phyloP scores from a whole-genome alignment of 202 grass and related monocot genomes.

The Setaria viridis region DNA sequence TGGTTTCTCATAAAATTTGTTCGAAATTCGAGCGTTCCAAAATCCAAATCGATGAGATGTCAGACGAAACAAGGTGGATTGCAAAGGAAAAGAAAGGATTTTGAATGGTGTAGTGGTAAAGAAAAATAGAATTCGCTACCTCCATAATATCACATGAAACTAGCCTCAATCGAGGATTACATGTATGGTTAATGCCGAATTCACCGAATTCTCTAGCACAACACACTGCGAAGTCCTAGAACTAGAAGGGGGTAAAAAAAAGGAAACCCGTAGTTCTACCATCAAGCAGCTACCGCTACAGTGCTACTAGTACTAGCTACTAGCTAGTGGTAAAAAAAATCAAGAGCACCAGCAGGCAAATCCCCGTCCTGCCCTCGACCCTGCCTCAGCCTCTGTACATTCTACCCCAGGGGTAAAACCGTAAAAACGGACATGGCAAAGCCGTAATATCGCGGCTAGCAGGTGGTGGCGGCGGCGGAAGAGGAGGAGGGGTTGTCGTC shows the following conservation, averaged over 20 bases:
- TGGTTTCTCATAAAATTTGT: background rate
- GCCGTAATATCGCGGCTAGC: background rate
- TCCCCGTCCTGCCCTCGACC: conserved; percentile 20
- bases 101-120: background rate
- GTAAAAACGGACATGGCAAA: conserved; percentile 1
- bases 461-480: background rate
- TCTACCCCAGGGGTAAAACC: conserved; percentile 31
- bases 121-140: background rate
- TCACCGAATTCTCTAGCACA: conserved; percentile 24
- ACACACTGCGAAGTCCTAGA: conserved; percentile 45
- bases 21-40: background rate
- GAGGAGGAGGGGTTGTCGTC: background rate
- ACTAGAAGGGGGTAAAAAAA: conserved; percentile 48
- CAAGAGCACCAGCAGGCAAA: background rate
- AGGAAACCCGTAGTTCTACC: conserved; percentile 51
- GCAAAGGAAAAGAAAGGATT: background rate
- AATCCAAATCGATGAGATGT: background rate
- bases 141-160: conserved; percentile 26
- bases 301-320: background rate
- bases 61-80: background rate
- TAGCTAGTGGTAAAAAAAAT: conserved; percentile 16
- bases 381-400: background rate
- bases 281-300: conserved; percentile 19
- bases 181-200: conserved; percentile 36
- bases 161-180: conserved; percentile 31